These are phyloP conservation scores for Candida sonorensis DNA, from an alignment of 805 yeast genomes.

Conservation along the genomic window DNA sequence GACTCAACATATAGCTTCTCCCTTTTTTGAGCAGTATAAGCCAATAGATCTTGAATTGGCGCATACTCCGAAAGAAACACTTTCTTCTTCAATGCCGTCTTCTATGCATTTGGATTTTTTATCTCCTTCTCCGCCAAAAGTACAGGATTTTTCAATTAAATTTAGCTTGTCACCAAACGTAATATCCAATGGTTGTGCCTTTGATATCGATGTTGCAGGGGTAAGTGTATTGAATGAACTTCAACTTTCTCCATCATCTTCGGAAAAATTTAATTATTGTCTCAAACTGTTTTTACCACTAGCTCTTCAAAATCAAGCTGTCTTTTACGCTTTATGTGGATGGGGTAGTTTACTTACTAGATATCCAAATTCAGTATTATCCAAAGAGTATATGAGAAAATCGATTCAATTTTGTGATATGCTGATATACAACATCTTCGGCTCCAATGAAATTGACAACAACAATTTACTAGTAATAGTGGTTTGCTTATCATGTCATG, in stretches of 20 bases:
- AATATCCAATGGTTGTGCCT: too few species aligned
- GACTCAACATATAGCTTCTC: too few species aligned
- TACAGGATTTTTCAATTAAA: too few species aligned
- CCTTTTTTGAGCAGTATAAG: too few species aligned
- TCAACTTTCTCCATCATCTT: constrained; percentile 1
- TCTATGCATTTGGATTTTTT: too few species aligned
- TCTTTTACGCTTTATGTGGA: constrained; percentile 11
- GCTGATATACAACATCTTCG: constrained; percentile 1
- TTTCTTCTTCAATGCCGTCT: too few species aligned
- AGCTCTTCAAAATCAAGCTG: constrained; percentile 4
- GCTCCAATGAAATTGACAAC: constrained; percentile 1
- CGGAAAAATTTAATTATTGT: constrained; percentile 9
- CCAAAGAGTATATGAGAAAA: constrained; percentile 4
- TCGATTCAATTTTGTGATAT: constrained; percentile 4
- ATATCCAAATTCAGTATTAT: constrained; percentile 3
- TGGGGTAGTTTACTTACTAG: constrained; percentile 11
- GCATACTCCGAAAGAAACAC: too few species aligned
- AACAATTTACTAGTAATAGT: constrained; percentile 9
- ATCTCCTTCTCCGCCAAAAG: too few species aligned
- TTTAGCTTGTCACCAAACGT: too few species aligned
- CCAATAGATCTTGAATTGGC: too few species aligned
- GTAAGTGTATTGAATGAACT: constrained; percentile 4
- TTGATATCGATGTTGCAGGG: constrained; percentile 6
- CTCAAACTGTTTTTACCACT: constrained; percentile 7
- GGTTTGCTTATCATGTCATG: constrained; percentile 12